phyloP scores from a whole-genome alignment of 1,284 basidiomycete species.

The Exobasidium cylindrosporum region DNA sequence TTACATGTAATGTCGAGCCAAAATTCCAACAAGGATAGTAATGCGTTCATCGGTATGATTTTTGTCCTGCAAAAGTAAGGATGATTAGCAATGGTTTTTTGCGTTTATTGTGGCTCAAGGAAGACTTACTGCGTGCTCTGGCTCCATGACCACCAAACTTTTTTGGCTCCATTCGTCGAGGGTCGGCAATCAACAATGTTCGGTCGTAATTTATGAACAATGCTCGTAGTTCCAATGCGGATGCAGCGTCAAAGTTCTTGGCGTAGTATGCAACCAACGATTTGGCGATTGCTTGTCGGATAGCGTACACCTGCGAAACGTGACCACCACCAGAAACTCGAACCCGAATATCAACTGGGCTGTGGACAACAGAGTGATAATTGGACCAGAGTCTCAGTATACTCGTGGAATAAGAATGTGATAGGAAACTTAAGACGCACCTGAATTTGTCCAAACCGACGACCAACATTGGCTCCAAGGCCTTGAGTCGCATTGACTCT shows the following conservation, averaged over 20 bases:
- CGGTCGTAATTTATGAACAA: slow-evolving; percentile 60
- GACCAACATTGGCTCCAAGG: slow-evolving; percentile 71
- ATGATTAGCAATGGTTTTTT: not conserved
- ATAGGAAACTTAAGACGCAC: slow-evolving; percentile 39
- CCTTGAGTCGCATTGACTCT: slow-evolving; percentile 93
- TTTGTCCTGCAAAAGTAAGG: not conserved
- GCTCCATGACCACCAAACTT: slow-evolving; percentile 63
- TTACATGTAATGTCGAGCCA: too few relatives aligned
- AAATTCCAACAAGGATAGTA: too few relatives aligned
- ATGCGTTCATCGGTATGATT: not conserved
- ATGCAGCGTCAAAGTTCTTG: slow-evolving; percentile 98
- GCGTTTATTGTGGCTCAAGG: not conserved
- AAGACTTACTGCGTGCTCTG: slow-evolving; percentile 47
- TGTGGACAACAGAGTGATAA: slow-evolving; percentile 14
- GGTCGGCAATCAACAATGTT: slow-evolving; percentile 92
- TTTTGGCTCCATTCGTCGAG: slow-evolving; percentile 97
- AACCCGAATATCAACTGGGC: slow-evolving; percentile 83
- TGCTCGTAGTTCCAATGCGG: slow-evolving; percentile 62
- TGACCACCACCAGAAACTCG: slow-evolving; percentile 99
- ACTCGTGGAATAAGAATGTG: not conserved
- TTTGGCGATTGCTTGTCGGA: slow-evolving; percentile 98
- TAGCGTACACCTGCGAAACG: slow-evolving; percentile 97
- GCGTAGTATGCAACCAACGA: slow-evolving; percentile 94
- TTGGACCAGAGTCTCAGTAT: too few relatives aligned
- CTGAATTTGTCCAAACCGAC: slow-evolving; percentile 55